phyloP scores from a whole-genome alignment of 768 basidiomycete species.

The Trametes cubensis region DNA sequence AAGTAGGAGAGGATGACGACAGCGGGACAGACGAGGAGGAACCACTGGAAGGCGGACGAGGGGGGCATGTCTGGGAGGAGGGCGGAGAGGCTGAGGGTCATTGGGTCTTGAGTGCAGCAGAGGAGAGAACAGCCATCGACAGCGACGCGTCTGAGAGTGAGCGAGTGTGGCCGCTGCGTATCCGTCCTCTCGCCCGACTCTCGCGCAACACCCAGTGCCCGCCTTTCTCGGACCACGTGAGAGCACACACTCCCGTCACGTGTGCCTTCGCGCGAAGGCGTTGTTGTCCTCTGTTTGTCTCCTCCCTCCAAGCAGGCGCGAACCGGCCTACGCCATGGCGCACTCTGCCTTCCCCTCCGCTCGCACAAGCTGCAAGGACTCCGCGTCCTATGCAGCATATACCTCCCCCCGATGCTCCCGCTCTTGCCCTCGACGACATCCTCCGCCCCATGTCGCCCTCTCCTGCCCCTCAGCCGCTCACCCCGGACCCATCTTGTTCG shows the following conservation, averaged over 20 bases:
- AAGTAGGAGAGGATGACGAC: constrained; percentile 63
- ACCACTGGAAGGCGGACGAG: constrained; percentile 36
- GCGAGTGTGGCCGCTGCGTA: not conserved
- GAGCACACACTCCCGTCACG: constrained; percentile 21
- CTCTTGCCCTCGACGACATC: constrained; percentile 57
- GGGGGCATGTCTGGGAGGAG: constrained; percentile 28
- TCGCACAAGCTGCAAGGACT: not conserved
- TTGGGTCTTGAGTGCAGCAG: constrained; percentile 1
- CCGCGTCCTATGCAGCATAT: constrained; percentile 15
- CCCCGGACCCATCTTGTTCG: constrained; percentile 3
- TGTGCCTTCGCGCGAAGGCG: constrained; percentile 26
- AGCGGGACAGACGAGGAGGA: constrained; percentile 63
- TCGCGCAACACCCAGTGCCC: not conserved
- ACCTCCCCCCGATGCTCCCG: constrained; percentile 38
- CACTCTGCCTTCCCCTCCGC: not conserved
- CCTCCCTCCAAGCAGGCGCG: constrained; percentile 4
- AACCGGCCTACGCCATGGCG: not conserved
- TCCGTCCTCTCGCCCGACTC: not conserved
- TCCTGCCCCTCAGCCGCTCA: constrained; percentile 38
- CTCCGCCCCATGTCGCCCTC: constrained; percentile 57
- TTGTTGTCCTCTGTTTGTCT: constrained; percentile 22
- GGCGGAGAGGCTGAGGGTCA: constrained; percentile 1
- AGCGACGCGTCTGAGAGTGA: not conserved
- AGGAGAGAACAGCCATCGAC: not conserved
- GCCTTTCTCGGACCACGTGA: constrained; percentile 19